Evolutionary conservation across 2,329 filamentous ascomycete species (phyloP).

Genomic region (Ascochyta fabae): DNA sequence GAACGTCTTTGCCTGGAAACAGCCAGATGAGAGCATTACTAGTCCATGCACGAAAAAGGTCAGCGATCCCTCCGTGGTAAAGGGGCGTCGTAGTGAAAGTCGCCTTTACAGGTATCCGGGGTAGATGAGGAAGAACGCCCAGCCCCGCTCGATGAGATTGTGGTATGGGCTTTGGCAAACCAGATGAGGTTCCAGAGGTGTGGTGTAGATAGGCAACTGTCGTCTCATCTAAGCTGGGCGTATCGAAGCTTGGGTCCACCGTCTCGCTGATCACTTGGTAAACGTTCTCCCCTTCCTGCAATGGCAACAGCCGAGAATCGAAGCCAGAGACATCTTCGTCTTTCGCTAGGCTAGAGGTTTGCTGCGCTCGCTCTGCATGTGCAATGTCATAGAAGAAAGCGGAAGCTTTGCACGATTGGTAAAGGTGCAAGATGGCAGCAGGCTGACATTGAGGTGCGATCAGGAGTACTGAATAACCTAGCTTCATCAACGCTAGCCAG

Average conservation of each 20-base stretch:
- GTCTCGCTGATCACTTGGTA: conserved; percentile 28
- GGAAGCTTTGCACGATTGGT: conserved; percentile 52
- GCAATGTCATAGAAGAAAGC: conserved; percentile 57
- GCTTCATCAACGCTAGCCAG: conserved; percentile 65
- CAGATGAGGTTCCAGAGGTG: conserved; percentile 70
- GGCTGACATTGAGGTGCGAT: conserved; percentile 60
- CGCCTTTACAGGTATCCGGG: conserved; percentile 44
- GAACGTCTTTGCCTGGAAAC: conserved; percentile 63
- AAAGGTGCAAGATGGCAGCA: conserved; percentile 61
- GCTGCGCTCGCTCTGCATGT: conserved; percentile 43
- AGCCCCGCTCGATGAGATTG: conserved; percentile 64
- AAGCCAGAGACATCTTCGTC: conserved; percentile 17
- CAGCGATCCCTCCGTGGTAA: conserved; percentile 70
- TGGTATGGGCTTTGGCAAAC: conserved; percentile 67
- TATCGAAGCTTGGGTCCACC: conserved; percentile 10
- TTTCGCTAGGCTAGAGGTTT: conserved; percentile 28
- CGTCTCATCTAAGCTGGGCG: conserved; percentile 26
- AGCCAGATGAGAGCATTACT: conserved; percentile 66
- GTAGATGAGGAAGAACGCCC: conserved; percentile 60
- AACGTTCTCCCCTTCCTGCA: conserved; percentile 29
- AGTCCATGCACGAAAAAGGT: conserved; percentile 68
- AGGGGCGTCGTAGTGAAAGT: conserved; percentile 71
- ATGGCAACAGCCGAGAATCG: conserved; percentile 20
- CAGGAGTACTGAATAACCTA: conserved; percentile 63
- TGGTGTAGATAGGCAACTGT: conserved; percentile 66